Percentiles rank a stretch among this genome's conserved stretches.
These are phyloP conservation scores for Pichia thaimueangensis DNA, from an alignment of 805 yeast species.

Conservation along the genomic window DNA sequence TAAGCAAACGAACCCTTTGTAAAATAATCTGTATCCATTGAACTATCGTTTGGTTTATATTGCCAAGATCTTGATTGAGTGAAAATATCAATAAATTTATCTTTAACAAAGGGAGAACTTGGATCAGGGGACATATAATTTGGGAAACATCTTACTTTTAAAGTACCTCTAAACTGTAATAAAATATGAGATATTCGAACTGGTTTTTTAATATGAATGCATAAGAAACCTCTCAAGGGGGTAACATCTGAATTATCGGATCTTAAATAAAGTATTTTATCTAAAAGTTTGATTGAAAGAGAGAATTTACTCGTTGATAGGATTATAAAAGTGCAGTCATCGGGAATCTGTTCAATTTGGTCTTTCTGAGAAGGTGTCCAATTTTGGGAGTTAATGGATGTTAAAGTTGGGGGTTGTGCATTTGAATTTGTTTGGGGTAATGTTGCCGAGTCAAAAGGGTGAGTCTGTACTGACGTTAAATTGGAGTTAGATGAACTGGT, in stretches of 20 bases:
- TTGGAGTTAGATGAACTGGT: too few relatives aligned
- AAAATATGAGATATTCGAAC: slow-evolving; percentile 12
- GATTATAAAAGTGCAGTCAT: slow-evolving; percentile 4
- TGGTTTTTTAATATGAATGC: slow-evolving; percentile 15
- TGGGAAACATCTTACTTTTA: slow-evolving; percentile 6
- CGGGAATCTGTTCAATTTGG: slow-evolving; percentile 7
- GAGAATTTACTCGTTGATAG: slow-evolving; percentile 1
- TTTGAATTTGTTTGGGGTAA: too few relatives aligned
- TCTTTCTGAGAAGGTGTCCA: neutral
- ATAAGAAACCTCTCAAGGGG: slow-evolving; percentile 21
- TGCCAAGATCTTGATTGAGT: slow-evolving; percentile 11
- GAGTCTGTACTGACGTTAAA: too few relatives aligned
- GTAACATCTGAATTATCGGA: slow-evolving; percentile 4
- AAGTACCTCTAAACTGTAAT: slow-evolving; percentile 16
- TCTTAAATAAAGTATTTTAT: slow-evolving; percentile 13
- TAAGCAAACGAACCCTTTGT: slow-evolving; percentile 20
- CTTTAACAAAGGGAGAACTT: neutral
- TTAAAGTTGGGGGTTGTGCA: neutral
- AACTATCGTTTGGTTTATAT: slow-evolving; percentile 9
- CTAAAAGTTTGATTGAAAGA: slow-evolving; percentile 12
- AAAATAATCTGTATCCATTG: slow-evolving; percentile 10
- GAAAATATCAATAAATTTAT: neutral
- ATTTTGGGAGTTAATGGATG: neutral
- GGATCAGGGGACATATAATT: neutral
- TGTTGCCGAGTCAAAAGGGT: too few relatives aligned